Percentiles rank a stretch among this genome's conserved stretches.
Conservation (phyloP, 2,329 filamentous ascomycete species). For the Fusarium zealandicum region DNA sequence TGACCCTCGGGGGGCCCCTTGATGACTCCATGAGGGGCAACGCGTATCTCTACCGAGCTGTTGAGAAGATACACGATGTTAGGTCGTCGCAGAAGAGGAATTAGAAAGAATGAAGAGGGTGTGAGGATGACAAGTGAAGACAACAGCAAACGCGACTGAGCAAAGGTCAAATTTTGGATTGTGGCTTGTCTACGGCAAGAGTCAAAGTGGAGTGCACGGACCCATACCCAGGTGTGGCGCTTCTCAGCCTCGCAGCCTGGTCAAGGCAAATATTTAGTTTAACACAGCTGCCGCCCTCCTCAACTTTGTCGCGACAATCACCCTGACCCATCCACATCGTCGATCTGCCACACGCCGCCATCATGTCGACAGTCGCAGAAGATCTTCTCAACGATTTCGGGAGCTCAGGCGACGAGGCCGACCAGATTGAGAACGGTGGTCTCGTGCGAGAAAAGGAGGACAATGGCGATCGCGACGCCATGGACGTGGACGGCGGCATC, state of each 20-base stretch:
- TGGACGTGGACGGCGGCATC: constrained; percentile 50
- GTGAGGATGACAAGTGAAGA: constrained; percentile 20
- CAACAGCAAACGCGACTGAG: constrained; percentile 26
- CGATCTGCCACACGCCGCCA: constrained; percentile 30
- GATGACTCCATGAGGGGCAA: constrained; percentile 80
- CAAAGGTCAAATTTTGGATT: constrained; percentile 39
- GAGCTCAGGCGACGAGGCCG: constrained; percentile 75
- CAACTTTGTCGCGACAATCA: constrained; percentile 27
- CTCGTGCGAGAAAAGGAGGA: constrained; percentile 52
- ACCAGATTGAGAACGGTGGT: constrained; percentile 64
- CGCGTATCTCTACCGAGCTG: not conserved
- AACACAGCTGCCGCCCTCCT: constrained; percentile 12
- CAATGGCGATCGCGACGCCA: constrained; percentile 60
- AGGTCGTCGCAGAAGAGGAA: not conserved
- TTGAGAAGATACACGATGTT: not conserved
- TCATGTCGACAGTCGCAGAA: constrained; percentile 90
- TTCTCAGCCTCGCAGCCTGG: constrained; percentile 41
- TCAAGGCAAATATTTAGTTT: constrained; percentile 31
- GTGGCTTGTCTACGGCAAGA: constrained; percentile 27
- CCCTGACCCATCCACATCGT: constrained; percentile 10
- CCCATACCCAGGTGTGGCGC: constrained; percentile 31
- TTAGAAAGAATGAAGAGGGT: constrained; percentile 4
- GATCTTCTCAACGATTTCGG: constrained; percentile 81
- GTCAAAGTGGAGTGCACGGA: constrained; percentile 12
- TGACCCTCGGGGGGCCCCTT: constrained; percentile 92